Evolutionary conservation across 2,329 filamentous ascomycete species (phyloP).

Genomic region (Beauveria sp.): DNA sequence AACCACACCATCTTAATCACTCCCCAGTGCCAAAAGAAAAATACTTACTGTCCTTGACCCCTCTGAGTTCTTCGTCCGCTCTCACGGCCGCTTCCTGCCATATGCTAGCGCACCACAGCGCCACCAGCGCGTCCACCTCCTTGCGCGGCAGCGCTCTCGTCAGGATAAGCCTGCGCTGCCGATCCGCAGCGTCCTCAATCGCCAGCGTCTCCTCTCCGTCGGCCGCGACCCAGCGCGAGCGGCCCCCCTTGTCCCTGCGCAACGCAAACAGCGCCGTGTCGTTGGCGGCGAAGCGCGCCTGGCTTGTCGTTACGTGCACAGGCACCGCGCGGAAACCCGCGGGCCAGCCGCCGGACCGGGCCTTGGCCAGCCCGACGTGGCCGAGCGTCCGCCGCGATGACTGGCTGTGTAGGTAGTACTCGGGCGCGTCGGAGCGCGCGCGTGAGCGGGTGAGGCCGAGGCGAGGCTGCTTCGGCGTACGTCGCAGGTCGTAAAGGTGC

Average conservation of each 20-base stretch:
- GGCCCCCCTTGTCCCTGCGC: not conserved
- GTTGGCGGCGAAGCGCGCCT: not conserved
- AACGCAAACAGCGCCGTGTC: not conserved
- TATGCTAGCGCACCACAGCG: slow-evolving; percentile 1
- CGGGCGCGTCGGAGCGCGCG: not conserved
- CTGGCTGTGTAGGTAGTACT: slow-evolving; percentile 5
- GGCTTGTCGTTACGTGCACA: not conserved
- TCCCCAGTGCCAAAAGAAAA: not conserved
- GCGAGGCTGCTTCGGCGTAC: not conserved
- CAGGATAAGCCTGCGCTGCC: not conserved
- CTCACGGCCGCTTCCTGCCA: not conserved
- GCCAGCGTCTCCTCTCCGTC: not conserved
- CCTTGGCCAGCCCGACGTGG: not conserved
- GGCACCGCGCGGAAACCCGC: not conserved
- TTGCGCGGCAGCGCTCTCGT: not conserved
- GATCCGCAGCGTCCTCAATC: not conserved
- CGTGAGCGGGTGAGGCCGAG: not conserved
- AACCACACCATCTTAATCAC: not conserved
- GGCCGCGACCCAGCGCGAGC: not conserved
- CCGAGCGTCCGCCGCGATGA: slow-evolving; percentile 1
- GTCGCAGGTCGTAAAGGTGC: slow-evolving; percentile 1
- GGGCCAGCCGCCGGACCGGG: not conserved
- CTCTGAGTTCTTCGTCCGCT: not conserved
- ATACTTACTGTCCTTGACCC: not conserved
- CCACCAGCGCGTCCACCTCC: slow-evolving; percentile 3